phyloP scores from a whole-genome alignment of 2,329 filamentous ascomycete species.

The Ampelomyces quisqualis region DNA sequence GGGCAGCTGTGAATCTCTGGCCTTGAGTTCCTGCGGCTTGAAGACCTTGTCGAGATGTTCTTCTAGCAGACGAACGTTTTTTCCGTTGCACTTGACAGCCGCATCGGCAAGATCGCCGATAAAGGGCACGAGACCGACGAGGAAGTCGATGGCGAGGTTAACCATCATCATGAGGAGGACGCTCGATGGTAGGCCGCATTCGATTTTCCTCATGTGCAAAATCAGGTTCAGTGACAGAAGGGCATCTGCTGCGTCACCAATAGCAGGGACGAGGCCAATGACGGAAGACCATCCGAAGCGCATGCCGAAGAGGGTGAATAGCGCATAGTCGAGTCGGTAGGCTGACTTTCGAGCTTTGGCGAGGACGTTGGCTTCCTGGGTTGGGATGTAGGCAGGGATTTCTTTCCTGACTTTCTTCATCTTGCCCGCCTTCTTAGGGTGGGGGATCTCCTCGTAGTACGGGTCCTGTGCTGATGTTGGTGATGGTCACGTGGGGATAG shows the following conservation, averaged over 20 bases:
- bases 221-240: constrained; percentile 68
- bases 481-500: neutral
- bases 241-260: constrained; percentile 46
- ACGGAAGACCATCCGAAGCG: constrained; percentile 87
- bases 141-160: constrained; percentile 74
- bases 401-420: constrained; percentile 83
- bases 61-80: constrained; percentile 71
- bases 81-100: constrained; percentile 71
- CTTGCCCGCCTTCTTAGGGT: constrained; percentile 71
- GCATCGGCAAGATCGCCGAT: constrained; percentile 75
- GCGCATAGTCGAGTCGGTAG: constrained; percentile 79
- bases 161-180: constrained; percentile 73
- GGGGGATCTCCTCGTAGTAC: constrained; percentile 80
- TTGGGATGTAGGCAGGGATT: constrained; percentile 76
- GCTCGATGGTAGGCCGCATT: constrained; percentile 68
- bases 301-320: constrained; percentile 79
- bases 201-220: constrained; percentile 68
- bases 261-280: constrained; percentile 80
- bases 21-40: constrained; percentile 45
- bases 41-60: constrained; percentile 68
- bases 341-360: constrained; percentile 83
- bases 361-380: constrained; percentile 77
- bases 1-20: constrained; percentile 20
- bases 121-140: constrained; percentile 71
- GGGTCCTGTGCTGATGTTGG: constrained; percentile 67